phyloP scores from a whole-genome alignment of 192 early-diverging fungal species.

The Pilobolus umbonatus region DNA sequence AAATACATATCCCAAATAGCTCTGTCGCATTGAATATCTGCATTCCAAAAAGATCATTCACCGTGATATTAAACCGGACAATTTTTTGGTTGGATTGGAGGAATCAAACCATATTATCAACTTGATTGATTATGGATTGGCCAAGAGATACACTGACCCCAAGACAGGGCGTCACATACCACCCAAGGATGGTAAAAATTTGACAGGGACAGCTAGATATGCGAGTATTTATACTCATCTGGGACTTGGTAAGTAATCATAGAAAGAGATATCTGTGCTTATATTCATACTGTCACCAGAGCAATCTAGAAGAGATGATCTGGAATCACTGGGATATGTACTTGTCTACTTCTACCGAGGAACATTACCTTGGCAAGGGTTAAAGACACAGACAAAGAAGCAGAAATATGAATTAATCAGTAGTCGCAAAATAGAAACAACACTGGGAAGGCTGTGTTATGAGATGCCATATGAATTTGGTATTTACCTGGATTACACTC shows the following conservation, averaged over 20 bases:
- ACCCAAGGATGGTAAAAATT: constrained; percentile 86
- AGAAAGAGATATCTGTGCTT: constrained; percentile 4
- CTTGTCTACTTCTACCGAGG: constrained; percentile 92
- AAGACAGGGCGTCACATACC: constrained; percentile 82
- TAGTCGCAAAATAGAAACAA: constrained; percentile 88
- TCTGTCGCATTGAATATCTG: constrained; percentile 65
- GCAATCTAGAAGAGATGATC: constrained; percentile 87
- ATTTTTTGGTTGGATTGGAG: constrained; percentile 86
- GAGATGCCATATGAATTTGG: constrained; percentile 83
- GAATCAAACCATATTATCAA: constrained; percentile 76
- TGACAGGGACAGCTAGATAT: constrained; percentile 88
- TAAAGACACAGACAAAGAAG: constrained; percentile 87
- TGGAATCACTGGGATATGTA: constrained; percentile 88
- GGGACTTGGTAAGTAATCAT: constrained; percentile 51
- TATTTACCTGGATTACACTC: constrained; percentile 83
- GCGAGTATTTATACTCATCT: constrained; percentile 86
- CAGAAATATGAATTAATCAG: constrained; percentile 95
- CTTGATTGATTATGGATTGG: constrained; percentile 88
- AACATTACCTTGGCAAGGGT: constrained; percentile 88
- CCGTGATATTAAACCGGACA: constrained; percentile 88
- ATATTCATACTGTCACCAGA: constrained; percentile 37
- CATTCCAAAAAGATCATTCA: constrained; percentile 86
- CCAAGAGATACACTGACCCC: constrained; percentile 83
- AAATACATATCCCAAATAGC: constrained; percentile 16
- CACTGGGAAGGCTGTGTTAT: constrained; percentile 77